Percentiles rank a stretch among this genome's conserved stretches.
Conservation (phyloP, 805 yeast genomes). For the Pichia occidentalis region DNA sequence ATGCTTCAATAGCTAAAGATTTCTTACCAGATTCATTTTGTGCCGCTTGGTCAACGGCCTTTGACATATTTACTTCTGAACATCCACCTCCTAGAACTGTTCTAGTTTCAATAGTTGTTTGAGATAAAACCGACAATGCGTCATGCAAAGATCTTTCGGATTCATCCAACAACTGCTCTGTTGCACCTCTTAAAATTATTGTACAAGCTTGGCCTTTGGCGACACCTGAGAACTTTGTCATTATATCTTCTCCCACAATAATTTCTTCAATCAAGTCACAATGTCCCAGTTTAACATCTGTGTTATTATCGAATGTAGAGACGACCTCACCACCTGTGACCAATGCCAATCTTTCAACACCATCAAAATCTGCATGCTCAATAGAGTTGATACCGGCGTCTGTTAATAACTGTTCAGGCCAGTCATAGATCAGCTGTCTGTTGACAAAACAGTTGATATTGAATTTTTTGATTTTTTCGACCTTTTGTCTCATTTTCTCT, state of each 20-base stretch:
- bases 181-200: conserved; percentile 93
- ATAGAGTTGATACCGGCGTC: conserved; percentile 85
- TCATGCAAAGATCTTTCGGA: conserved; percentile 96
- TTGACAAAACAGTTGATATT: conserved; percentile 81
- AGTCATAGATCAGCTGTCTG: conserved; percentile 94
- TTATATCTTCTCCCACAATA: conserved; percentile 85
- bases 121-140: conserved; percentile 90
- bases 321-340: conserved; percentile 98
- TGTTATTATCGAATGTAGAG: conserved; percentile 92
- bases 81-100: conserved; percentile 95
- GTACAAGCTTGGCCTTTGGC: conserved; percentile 96
- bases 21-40: conserved; percentile 90
- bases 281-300: conserved; percentile 74
- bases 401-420: conserved; percentile 92
- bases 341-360: conserved; percentile 90
- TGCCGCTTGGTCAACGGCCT: conserved; percentile 89
- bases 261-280: conserved; percentile 90
- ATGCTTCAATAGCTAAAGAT: conserved; percentile 89
- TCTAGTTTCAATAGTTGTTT: conserved; percentile 87
- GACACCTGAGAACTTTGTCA: conserved; percentile 92
- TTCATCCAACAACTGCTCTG: conserved; percentile 96
- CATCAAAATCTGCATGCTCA: conserved; percentile 98
- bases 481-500: conserved; percentile 84
- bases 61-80: conserved; percentile 88
- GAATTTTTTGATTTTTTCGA: conserved; percentile 81